Percentiles rank a stretch among this genome's conserved stretches.
These are phyloP conservation scores for Cystobasidiaceae sp. DNA, from an alignment of 1,284 basidiomycete species.

Conservation along the genomic window DNA sequence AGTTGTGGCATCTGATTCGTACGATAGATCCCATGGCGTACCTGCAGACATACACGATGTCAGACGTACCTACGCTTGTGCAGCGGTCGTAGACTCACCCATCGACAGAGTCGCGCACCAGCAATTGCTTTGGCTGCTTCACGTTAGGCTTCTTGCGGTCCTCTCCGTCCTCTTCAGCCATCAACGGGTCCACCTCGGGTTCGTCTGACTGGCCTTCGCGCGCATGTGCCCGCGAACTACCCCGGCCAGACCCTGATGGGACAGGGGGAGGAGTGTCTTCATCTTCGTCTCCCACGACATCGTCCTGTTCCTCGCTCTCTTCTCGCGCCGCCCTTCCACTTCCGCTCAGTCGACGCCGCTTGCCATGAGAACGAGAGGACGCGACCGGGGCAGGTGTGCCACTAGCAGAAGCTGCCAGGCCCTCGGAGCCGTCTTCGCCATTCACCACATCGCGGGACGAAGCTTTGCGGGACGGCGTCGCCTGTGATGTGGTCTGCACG, in stretches of 20 bases:
- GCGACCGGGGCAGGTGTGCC: neutral
- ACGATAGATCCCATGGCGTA: conserved; percentile 91
- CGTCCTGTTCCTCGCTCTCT: neutral
- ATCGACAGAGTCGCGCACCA: conserved; percentile 13
- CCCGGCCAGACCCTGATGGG: neutral
- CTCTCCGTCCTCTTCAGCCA: neutral
- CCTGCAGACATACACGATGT: conserved; percentile 49
- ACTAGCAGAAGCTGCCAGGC: neutral
- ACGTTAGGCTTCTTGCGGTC: neutral
- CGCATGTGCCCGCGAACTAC: neutral
- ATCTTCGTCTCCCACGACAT: too few relatives aligned
- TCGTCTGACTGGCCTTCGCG: too few relatives aligned
- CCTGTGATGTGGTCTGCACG: neutral
- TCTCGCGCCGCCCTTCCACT: conserved; percentile 2
- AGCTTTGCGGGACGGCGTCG: neutral
- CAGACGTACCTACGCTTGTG: too few relatives aligned
- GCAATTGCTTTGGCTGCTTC: conserved; percentile 1
- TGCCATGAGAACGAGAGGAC: conserved; percentile 5
- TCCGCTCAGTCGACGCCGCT: conserved; percentile 8
- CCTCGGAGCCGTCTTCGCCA: conserved; percentile 7
- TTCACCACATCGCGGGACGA: neutral
- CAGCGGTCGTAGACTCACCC: conserved; percentile 16
- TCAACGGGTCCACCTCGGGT: neutral
- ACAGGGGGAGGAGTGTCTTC: neutral
- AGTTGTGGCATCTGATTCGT: conserved; percentile 80